Conservation (phyloP, 2,329 filamentous ascomycete genomes). For the Hirsutella thompsonii region DNA sequence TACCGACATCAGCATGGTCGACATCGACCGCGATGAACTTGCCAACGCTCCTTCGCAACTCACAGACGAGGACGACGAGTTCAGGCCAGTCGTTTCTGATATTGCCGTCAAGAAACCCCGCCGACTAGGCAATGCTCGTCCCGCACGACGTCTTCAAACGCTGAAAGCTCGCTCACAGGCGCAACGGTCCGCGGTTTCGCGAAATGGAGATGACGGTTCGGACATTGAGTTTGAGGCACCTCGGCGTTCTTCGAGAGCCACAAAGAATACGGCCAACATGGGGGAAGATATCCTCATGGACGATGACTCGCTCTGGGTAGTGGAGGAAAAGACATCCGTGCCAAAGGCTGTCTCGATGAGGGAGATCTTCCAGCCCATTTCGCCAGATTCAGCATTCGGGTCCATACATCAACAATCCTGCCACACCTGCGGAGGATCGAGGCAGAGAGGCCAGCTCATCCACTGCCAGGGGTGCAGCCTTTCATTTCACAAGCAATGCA, state of each 20-base stretch:
- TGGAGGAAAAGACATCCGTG: conserved; percentile 30
- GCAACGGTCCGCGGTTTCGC: conserved; percentile 1
- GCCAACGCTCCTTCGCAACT: not conserved
- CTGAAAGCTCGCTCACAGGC: conserved; percentile 6
- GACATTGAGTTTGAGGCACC: conserved; percentile 40
- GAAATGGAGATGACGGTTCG: conserved; percentile 19
- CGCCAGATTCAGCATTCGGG: conserved; percentile 53
- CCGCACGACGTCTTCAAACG: conserved; percentile 9
- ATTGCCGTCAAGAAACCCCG: conserved; percentile 13
- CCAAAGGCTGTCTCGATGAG: conserved; percentile 51
- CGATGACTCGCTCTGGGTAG: conserved; percentile 40
- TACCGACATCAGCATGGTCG: not conserved
- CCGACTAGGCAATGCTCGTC: conserved; percentile 8
- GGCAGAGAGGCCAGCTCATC: conserved; percentile 53
- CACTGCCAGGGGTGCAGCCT: conserved; percentile 85
- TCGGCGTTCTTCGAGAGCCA: conserved; percentile 35
- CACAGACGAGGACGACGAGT: conserved; percentile 20
- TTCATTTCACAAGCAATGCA: conserved; percentile 70
- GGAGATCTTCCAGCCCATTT: conserved; percentile 57
- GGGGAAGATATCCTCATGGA: conserved; percentile 41
- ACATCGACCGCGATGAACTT: too few relatives aligned
- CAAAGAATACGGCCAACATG: conserved; percentile 29
- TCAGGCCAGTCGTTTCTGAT: conserved; percentile 24
- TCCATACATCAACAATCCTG: conserved; percentile 58
- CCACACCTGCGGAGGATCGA: conserved; percentile 47